Evolutionary conservation across 106 monocot genomes (phyloP), one percentile per base, ranked within the genome.

Genomic region (Dioscorea alata): DNA sequence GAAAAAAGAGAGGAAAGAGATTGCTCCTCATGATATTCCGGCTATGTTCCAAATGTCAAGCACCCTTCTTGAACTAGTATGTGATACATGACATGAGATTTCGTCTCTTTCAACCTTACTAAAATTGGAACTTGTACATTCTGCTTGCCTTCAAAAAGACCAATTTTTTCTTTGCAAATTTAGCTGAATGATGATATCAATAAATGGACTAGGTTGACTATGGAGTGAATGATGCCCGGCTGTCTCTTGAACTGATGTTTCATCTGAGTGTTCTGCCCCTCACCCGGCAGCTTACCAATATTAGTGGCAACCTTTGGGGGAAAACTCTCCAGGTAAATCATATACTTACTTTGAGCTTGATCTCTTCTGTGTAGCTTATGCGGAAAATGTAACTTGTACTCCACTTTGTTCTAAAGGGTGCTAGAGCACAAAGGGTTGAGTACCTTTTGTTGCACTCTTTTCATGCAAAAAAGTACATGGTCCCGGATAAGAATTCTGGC

Each of bases 261-360:
- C 89, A 89, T 84, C 64, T 97, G 66, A 97, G 97, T 63, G 72
- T 92, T 77, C 84, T 97, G 50, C 97, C 97, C 12, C 80, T 97
- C 18, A 97, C 97, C 28, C 72, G 92, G 23, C 92, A 97, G 60
- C 67, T 92, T 61, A 92, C 97, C 51, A 97, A 89, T 69, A 97
- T 97, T 57, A 89, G 97, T 69, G 97, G 97, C 16, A 97, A 97
- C 54, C 83, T 92, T 48, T 97, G 97, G 97, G 86, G 87, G 20
- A 97, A 92, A 86, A 97, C 89, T 73, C 84, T 97, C 20, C 97
- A 97, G 79, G 97, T 87, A 80, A 60, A 52, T 63, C 42, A 42
- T 42, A 42, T 42, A 42, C 42, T 42, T 6, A 28, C 42, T 21
- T 7, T 69, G 33, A n/a, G 61, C 32, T 58, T 23, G 23, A 32